Base-by-base conservation (phyloP, 306 rosid species). In the Lablab purpureus region DNA sequence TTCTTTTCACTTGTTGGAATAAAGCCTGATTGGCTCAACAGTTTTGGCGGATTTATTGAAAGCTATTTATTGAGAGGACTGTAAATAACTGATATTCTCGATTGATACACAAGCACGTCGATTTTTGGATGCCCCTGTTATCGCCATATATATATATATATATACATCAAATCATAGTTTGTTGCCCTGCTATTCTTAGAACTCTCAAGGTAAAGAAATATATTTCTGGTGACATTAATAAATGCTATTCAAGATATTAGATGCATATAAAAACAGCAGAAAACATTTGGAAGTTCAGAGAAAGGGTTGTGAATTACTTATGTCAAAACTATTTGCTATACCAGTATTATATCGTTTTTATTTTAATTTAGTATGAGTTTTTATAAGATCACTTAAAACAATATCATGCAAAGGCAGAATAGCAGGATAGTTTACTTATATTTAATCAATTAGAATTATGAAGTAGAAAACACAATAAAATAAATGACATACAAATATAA, bases 1-100 rank as follows among this genome's bases (percentile, higher is more conserved):
- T 55, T 2, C 60, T 46, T 67, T 55, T 21, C 56, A 62, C 49
- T 21, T 77, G 58, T 30, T 77, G 58, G 40, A 83, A 78, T 72
- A 73, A 67, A 37, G 59, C 52, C 10, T 43, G 1, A 27, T 49
- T 7, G 28, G 50, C 55, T n/a, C 4, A 14, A 51, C n/a, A 32
- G 67, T 71, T 52, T 22, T 43, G 62, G 34, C 21, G 34, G 62
- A 52, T 37, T 76, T 62, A 6, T 71, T 71, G 78, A 36, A 41
- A 51, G 63, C 63, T 17, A 27, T 77, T 25, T 41, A 71, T 78
- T 23, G 17, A 23, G 73, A 78, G 65, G 80, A 59, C 45, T 55
- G 76, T 72, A 71, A 28, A 34, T 4, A 32, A 76, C 36, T 41
- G 21, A 70, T 62, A 21, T 46, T 32, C 19, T 58, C 59, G 22